Conservation (phyloP, 768 basidiomycete genomes). For the Lentinula edodes region DNA sequence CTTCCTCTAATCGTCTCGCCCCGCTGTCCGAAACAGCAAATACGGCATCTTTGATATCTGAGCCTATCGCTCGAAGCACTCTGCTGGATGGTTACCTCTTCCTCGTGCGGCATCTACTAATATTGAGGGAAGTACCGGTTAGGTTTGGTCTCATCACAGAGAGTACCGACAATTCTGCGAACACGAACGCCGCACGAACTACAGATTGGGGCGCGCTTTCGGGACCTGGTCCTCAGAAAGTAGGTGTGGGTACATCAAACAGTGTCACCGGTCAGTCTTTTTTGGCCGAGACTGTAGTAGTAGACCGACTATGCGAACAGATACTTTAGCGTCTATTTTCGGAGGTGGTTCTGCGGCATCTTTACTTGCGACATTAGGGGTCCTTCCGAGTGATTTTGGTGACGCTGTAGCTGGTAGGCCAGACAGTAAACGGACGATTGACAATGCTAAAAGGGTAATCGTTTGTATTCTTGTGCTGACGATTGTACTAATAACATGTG, state of each 20-base stretch:
- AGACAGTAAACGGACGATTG: slow-evolving; percentile 6
- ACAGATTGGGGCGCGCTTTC: not conserved
- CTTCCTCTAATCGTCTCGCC: slow-evolving; percentile 7
- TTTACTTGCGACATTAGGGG: slow-evolving; percentile 2
- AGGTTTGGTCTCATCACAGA: slow-evolving; percentile 61
- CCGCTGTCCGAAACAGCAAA: not conserved
- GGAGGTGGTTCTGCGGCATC: slow-evolving; percentile 6
- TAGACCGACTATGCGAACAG: slow-evolving; percentile 27
- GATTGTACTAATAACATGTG: not conserved
- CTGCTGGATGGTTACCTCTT: slow-evolving; percentile 76
- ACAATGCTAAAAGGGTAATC: slow-evolving; percentile 6
- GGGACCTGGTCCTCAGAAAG: slow-evolving; percentile 2
- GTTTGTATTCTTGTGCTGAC: not conserved
- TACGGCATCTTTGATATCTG: not conserved
- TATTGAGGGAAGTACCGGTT: slow-evolving; percentile 85
- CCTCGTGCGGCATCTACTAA: slow-evolving; percentile 83
- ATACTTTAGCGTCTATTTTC: slow-evolving; percentile 8
- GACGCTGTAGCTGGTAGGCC: not conserved
- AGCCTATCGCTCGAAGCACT: slow-evolving; percentile 2
- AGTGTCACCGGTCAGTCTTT: slow-evolving; percentile 52
- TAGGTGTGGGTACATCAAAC: slow-evolving; percentile 38
- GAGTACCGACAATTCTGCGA: slow-evolving; percentile 37
- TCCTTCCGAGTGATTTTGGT: not conserved
- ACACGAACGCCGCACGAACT: slow-evolving; percentile 56
- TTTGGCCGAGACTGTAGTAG: too few species aligned